phyloP scores from a whole-genome alignment of 306 rosid genomes.

The Fragaria ananassa region DNA sequence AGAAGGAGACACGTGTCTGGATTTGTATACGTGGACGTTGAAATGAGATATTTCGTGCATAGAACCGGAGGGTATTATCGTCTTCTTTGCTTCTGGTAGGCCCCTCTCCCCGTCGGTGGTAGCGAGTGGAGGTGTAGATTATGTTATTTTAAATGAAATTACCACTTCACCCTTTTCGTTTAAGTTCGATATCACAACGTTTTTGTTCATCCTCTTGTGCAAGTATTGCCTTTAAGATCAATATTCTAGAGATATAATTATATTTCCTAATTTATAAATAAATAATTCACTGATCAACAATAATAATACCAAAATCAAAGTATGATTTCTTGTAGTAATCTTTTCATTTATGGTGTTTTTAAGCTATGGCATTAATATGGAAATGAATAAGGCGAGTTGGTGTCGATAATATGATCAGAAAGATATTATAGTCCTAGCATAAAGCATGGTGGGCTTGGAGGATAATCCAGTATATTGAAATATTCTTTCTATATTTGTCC shows the following conservation, averaged over 20 bases:
- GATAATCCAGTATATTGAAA: neutral
- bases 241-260: neutral
- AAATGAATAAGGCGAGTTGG: neutral
- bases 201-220: neutral
- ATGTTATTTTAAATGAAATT: neutral
- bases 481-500: neutral
- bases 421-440: neutral
- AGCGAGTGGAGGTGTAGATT: neutral
- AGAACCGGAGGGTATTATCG: neutral
- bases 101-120: neutral
- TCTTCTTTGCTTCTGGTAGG: neutral
- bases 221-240: neutral
- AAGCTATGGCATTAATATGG: neutral
- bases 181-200: neutral
- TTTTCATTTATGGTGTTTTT: neutral
- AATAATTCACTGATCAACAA: neutral
- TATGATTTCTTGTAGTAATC: neutral
- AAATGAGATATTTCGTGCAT: neutral
- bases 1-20: slow-evolving; percentile 24
- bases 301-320: neutral
- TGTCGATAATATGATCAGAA: neutral
- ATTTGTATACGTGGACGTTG: slow-evolving; percentile 22
- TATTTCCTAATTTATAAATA: neutral
- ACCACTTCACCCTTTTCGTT: neutral
- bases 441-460: neutral